Evolutionary conservation across 2,329 filamentous ascomycete genomes (phyloP), one percentile per base, ranked within the genome.

Genomic region (Thelonectria discophora): DNA sequence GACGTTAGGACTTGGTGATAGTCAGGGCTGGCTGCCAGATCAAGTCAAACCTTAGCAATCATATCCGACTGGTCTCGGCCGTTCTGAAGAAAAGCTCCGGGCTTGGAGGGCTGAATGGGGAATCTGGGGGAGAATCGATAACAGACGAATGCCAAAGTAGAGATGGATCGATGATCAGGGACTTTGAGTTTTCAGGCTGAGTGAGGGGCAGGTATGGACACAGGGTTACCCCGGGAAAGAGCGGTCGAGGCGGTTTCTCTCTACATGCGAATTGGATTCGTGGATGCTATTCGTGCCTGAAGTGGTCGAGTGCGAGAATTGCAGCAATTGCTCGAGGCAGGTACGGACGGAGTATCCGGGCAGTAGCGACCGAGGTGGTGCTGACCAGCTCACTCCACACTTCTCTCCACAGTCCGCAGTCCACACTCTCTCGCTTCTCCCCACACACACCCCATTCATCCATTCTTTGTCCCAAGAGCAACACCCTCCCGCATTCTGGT

Each of bases 71-170:
- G 13, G 34, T 30, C 46, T 32, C 27, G 46, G 46, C 21, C 46
- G 13, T 48, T 32, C 24, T 48, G 24, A 32, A n/a, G 12, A 32
- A 32, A 48, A 30, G 46, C 46, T 48, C 46, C 46, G 24, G 21
- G 18, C 42, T 30, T 30, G 27, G 20, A 27, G 21, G 15, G 11
- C 34, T 15, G 40, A 20, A n/a, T 20, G 27, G 20, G 17, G n/a
- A 11, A 11, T 12, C 21, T 15, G 7, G 30, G 11, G 20, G 17
- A 49, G 47, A n/a, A 21, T 32, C 3, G 13, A 32, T 32, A 13
- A 48, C 54, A 49, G 21, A 27, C 52, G 52, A 30, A 40, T 60
- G 27, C 48, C 52, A 55, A 49, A 42, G 45, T 46, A 17, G 52
- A 55, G 58, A 52, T 60, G 47, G 43, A 24, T 24, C 21, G 6